Percentiles rank a stretch among this genome's conserved stretches.
These are phyloP conservation scores for Pseudozyma pruni DNA, from an alignment of 1,284 basidiomycete species.

Conservation along the genomic window DNA sequence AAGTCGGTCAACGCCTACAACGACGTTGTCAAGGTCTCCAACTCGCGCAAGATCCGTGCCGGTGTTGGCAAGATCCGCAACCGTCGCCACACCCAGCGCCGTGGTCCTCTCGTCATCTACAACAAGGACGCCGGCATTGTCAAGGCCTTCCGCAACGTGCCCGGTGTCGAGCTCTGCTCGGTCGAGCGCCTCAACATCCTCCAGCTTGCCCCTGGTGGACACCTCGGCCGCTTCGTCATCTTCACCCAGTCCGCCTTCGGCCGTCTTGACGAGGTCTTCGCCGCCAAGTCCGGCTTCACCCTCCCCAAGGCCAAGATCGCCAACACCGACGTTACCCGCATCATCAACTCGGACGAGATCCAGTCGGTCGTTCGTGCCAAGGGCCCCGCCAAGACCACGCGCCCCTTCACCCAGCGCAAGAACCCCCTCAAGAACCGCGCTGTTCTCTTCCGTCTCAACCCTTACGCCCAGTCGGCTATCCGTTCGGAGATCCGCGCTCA, in stretches of 20 bases:
- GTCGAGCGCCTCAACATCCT: constrained; percentile 96
- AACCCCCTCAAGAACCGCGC: constrained; percentile 93
- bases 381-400: constrained; percentile 81
- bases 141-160: constrained; percentile 98
- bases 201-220: constrained; percentile 98
- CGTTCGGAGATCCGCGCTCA: constrained; percentile 63
- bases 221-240: constrained; percentile 98
- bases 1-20: constrained; percentile 83
- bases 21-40: constrained; percentile 96
- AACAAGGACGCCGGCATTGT: constrained; percentile 97
- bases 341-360: constrained; percentile 81
- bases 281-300: constrained; percentile 83
- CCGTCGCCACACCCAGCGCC: constrained; percentile 94
- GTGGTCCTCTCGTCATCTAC: constrained; percentile 97
- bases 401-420: constrained; percentile 99
- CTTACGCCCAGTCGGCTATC: constrained; percentile 79
- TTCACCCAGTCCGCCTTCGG: constrained; percentile 97
- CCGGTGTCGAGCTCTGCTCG: constrained; percentile 96
- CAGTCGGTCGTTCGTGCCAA: constrained; percentile 87
- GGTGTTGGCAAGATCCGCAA: constrained; percentile 98
- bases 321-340: constrained; percentile 95
- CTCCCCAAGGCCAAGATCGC: constrained; percentile 81
- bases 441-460: constrained; percentile 98
- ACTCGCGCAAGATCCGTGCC: constrained; percentile 95
- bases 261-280: constrained; percentile 90